A percentile compares a stretch with the other conserved stretches of the same genome.
These are phyloP conservation scores for Xerocomellus amylosporus DNA, from an alignment of 768 basidiomycete genomes.

Conservation along the genomic window DNA sequence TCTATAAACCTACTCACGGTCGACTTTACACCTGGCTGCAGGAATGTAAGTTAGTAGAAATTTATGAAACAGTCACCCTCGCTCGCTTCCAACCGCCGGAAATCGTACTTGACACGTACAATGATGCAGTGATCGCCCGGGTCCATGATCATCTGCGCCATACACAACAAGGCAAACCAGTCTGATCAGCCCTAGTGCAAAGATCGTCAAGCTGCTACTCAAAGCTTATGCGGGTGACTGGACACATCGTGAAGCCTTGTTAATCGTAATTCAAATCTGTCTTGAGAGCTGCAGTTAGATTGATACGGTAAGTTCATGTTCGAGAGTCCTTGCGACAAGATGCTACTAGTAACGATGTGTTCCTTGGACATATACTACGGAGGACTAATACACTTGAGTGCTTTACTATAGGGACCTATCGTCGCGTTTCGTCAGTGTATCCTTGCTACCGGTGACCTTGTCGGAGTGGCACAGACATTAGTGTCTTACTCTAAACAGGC, in stretches of 20 bases:
- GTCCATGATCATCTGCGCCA: conserved; percentile 58
- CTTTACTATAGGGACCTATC: too few species aligned
- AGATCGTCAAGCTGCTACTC: neutral
- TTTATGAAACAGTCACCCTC: neutral
- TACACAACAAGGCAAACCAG: conserved; percentile 56
- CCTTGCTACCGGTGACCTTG: too few species aligned
- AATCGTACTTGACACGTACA: conserved; percentile 49
- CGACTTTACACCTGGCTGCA: conserved; percentile 44
- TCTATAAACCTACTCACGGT: conserved; percentile 68
- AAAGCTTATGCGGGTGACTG: neutral
- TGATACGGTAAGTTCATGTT: neutral
- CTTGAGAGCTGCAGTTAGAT: neutral
- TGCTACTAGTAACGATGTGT: too few species aligned
- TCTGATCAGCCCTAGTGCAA: conserved; percentile 34
- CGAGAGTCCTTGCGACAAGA: neutral
- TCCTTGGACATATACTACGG: too few species aligned
- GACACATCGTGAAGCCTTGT: neutral
- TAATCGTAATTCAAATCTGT: neutral
- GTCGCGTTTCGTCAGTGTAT: too few species aligned
- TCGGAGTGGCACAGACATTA: too few species aligned
- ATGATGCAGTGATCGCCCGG: conserved; percentile 57
- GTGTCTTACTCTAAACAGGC: too few species aligned
- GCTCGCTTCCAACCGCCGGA: neutral
- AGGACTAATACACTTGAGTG: too few species aligned
- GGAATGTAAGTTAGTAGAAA: conserved; percentile 40